A percentile compares a stretch with the other conserved stretches of the same genome.
Conservation (phyloP, 495 filamentous ascomycete species). For the Penicillium flavigenum region DNA sequence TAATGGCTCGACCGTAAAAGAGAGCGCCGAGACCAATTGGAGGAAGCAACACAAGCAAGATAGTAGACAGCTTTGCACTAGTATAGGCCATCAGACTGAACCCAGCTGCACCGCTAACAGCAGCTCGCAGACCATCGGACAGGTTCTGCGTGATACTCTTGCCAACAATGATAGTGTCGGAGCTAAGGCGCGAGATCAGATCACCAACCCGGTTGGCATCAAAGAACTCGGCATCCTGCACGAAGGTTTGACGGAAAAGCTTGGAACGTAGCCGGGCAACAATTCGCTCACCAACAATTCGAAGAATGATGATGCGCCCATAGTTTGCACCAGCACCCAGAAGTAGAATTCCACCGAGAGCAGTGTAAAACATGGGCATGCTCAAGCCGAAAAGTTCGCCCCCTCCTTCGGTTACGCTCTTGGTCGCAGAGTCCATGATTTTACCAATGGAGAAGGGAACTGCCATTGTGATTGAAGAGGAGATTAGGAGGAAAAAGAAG, state of each 20-base stretch:
- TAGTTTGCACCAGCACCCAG: conserved; percentile 86
- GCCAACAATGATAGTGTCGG: conserved; percentile 94
- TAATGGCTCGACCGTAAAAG: conserved; percentile 82
- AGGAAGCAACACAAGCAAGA: conserved; percentile 82
- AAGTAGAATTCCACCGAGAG: conserved; percentile 65
- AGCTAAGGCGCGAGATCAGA: conserved; percentile 89
- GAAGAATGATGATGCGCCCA: conserved; percentile 85
- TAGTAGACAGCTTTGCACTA: conserved; percentile 83
- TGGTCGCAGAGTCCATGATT: conserved; percentile 85
- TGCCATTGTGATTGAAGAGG: conserved; percentile 87
- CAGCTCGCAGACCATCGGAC: conserved; percentile 84
- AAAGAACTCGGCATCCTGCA: conserved; percentile 98
- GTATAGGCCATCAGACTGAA: conserved; percentile 90
- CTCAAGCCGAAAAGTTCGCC: conserved; percentile 68
- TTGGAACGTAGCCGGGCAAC: conserved; percentile 85
- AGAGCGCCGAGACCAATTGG: conserved; percentile 90
- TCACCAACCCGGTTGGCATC: conserved; percentile 97
- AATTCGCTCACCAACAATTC: conserved; percentile 94
- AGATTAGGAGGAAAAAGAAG: conserved; percentile 79
- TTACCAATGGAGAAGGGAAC: conserved; percentile 95
- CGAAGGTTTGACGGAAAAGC: conserved; percentile 84
- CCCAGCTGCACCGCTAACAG: conserved; percentile 85
- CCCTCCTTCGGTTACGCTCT: conserved; percentile 46
- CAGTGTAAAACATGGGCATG: conserved; percentile 73
- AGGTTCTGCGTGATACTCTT: conserved; percentile 98